phyloP scores from a whole-genome alignment of 371 early-diverging fungal genomes.

The Globomyces sp. region DNA sequence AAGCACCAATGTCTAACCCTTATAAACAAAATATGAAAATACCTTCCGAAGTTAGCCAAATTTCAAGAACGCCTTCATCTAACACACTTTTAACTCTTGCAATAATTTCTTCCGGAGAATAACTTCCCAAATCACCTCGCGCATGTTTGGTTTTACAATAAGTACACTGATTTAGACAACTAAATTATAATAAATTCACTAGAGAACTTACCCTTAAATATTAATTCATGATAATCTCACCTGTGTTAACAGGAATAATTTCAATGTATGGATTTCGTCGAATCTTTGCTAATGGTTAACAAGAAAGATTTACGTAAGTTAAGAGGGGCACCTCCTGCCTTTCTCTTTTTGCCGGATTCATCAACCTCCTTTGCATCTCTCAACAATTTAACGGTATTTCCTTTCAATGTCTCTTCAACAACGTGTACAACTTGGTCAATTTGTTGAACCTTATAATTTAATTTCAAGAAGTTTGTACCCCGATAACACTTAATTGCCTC shows the following conservation, averaged over 20 bases:
- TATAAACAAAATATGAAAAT: not conserved
- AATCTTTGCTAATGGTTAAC: conserved; percentile 29
- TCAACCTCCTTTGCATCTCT: conserved; percentile 27
- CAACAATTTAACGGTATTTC: conserved; percentile 40
- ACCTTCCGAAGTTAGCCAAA: conserved; percentile 57
- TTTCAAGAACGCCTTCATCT: conserved; percentile 52
- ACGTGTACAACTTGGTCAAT: conserved; percentile 54
- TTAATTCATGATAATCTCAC: too few relatives aligned
- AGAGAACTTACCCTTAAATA: too few relatives aligned
- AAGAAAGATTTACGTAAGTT: conserved; percentile 33
- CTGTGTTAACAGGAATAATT: conserved; percentile 27
- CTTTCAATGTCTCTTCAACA: conserved; percentile 54
- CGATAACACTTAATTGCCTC: conserved; percentile 41
- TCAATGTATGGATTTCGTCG: conserved; percentile 50
- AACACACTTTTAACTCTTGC: conserved; percentile 41
- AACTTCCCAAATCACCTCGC: conserved; percentile 47
- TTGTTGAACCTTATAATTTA: conserved; percentile 32
- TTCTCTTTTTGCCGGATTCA: conserved; percentile 29
- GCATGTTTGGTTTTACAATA: conserved; percentile 63
- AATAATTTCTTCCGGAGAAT: conserved; percentile 45
- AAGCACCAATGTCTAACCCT: conserved; percentile 48
- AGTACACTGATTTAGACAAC: conserved; percentile 57
- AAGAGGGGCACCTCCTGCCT: conserved; percentile 48
- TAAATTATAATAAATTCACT: not conserved
- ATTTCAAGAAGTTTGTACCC: conserved; percentile 22